Evolutionary conservation across 139 green algal genomes (phyloP).

Genomic region (Chlorella sp.): DNA sequence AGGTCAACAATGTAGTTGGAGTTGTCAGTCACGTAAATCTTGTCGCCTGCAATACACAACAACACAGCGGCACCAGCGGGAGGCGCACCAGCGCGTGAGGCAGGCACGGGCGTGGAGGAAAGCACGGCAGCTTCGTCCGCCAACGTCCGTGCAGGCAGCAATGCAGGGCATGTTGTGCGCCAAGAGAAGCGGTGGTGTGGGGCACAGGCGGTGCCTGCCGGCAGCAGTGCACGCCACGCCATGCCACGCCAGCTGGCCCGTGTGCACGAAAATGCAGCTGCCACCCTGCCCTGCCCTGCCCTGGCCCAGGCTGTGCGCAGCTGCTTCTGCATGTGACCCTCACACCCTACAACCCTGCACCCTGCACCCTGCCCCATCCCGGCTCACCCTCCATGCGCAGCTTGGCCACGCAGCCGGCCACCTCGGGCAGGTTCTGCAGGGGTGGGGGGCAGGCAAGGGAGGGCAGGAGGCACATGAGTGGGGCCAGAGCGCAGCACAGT

Average conservation of each 20-base stretch:
- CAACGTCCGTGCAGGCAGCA: too few species aligned
- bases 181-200: too few species aligned
- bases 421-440: slow-evolving; percentile 63
- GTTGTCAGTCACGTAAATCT: slow-evolving; percentile 99
- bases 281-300: background rate
- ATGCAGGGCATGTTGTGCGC: too few species aligned
- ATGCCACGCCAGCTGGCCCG: background rate
- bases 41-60: slow-evolving; percentile 68
- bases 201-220: too few species aligned
- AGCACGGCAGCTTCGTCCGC: background rate
- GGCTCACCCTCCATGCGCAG: slow-evolving; percentile 82
- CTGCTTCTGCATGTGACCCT: too few species aligned
- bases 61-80: background rate
- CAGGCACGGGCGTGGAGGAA: background rate
- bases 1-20: slow-evolving; percentile 99
- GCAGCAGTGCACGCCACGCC: background rate
- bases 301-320: background rate
- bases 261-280: too few species aligned
- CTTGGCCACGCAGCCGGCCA: slow-evolving; percentile 87
- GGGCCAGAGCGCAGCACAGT: background rate
- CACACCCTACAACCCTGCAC: too few species aligned
- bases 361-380: too few species aligned
- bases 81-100: background rate
- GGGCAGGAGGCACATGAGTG: background rate
- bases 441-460: slow-evolving; percentile 17